Evolutionary conservation across 768 basidiomycete genomes (phyloP).

Genomic region (Sarcodon sp.): DNA sequence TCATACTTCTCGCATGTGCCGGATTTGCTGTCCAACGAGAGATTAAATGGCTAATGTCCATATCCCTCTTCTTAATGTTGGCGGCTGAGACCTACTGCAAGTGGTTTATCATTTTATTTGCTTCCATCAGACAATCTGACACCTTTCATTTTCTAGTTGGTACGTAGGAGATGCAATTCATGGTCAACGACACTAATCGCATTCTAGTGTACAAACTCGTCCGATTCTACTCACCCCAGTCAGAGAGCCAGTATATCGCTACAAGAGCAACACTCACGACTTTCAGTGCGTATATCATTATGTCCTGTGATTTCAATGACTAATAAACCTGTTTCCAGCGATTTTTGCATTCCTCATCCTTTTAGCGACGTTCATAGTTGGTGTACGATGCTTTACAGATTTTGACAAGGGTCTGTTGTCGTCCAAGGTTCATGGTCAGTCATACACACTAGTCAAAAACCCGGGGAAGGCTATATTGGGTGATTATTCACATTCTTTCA

Average conservation of each 20-base stretch:
- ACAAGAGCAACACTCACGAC: conserved; percentile 70
- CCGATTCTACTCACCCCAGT: conserved; percentile 61
- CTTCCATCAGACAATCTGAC: conserved; percentile 1
- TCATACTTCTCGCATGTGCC: conserved; percentile 51
- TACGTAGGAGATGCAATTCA: conserved; percentile 4
- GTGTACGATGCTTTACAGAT: conserved; percentile 68
- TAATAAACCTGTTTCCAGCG: conserved; percentile 26
- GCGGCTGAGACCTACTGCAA: conserved; percentile 68
- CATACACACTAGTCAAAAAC: conserved; percentile 18
- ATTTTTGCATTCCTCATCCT: conserved; percentile 66
- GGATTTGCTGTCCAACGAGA: conserved; percentile 67
- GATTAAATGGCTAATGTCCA: conserved; percentile 70
- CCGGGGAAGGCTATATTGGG: conserved; percentile 19
- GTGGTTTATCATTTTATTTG: conserved; percentile 11
- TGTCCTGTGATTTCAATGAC: not conserved
- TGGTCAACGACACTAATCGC: not conserved
- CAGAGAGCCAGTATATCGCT: conserved; percentile 42
- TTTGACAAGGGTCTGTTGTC: conserved; percentile 68
- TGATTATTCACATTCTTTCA: conserved; percentile 16
- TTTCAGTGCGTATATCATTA: conserved; percentile 47
- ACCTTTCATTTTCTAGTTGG: conserved; percentile 9
- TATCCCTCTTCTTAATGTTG: conserved; percentile 65
- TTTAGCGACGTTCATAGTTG: conserved; percentile 62
- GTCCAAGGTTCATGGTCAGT: conserved; percentile 69
- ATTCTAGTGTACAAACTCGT: conserved; percentile 69